Percentiles rank a stretch among this genome's conserved stretches.
These are phyloP conservation scores for Trametes cubensis DNA, from an alignment of 768 basidiomycete species.

Conservation along the genomic window DNA sequence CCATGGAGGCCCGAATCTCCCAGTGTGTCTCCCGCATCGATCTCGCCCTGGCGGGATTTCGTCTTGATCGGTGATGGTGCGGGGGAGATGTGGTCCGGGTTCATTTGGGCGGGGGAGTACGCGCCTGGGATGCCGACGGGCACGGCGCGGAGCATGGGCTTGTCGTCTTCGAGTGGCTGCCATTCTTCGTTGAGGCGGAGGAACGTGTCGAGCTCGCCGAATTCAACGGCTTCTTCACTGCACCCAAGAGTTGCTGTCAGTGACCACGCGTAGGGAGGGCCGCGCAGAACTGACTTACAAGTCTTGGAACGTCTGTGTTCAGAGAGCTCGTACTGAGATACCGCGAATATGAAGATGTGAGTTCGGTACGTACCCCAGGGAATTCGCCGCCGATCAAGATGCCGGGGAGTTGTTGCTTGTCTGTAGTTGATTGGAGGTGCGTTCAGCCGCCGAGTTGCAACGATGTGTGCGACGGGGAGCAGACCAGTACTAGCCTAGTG, in stretches of 20 bases:
- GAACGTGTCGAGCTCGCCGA: conserved; percentile 68
- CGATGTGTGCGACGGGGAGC: not conserved
- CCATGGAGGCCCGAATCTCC: conserved; percentile 75
- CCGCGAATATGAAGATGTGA: not conserved
- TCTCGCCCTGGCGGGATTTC: conserved; percentile 53
- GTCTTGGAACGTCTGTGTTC: conserved; percentile 63
- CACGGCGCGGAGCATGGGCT: conserved; percentile 53
- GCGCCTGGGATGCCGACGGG: conserved; percentile 85
- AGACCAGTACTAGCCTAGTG: conserved; percentile 48
- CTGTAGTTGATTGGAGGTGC: conserved; percentile 40
- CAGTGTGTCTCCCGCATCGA: conserved; percentile 71
- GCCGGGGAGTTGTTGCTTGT: conserved; percentile 84
- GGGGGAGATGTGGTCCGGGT: conserved; percentile 64
- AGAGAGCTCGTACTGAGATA: conserved; percentile 6
- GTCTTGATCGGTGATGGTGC: conserved; percentile 43
- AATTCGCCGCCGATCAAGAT: conserved; percentile 77
- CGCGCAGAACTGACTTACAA: conserved; percentile 54
- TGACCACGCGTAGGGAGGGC: not conserved
- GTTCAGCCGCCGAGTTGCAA: not conserved
- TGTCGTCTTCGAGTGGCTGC: conserved; percentile 63
- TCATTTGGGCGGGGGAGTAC: conserved; percentile 74
- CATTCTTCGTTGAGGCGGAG: conserved; percentile 74
- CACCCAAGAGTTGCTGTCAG: not conserved
- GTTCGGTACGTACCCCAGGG: conserved; percentile 63
- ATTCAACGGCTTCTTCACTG: conserved; percentile 87